These are phyloP conservation scores for Vitis riparia DNA, from an alignment of 164 flowering plant genomes.

Conservation along the genomic window DNA sequence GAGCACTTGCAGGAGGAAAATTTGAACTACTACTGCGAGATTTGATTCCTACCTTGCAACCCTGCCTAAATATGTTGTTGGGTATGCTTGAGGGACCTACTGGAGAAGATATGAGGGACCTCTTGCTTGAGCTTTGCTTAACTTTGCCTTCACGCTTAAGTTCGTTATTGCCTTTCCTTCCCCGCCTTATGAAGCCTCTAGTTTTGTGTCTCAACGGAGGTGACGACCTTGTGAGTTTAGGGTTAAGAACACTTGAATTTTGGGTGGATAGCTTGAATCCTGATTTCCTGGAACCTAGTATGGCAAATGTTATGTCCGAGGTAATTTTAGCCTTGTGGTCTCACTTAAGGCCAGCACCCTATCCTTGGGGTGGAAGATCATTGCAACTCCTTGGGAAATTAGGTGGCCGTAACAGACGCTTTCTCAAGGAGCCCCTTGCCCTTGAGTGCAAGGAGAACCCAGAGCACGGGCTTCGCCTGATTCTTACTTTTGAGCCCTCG, in stretches of 20 bases:
- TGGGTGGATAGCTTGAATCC: conserved; percentile 99
- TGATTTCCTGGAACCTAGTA: conserved; percentile 96
- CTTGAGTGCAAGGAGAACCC: conserved; percentile 99
- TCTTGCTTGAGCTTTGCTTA: conserved; percentile 87
- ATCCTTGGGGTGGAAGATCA: conserved; percentile 93
- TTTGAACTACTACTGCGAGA: conserved; percentile 88
- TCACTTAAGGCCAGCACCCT: conserved; percentile 88
- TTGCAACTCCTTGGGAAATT: conserved; percentile 94
- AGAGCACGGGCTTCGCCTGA: conserved; percentile 98
- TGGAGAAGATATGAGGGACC: conserved; percentile 92
- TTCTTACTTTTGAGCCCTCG: conserved; percentile 96
- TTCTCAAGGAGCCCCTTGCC: conserved; percentile 93
- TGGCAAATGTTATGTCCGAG: conserved; percentile 96
- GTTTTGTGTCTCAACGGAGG: conserved; percentile 88
- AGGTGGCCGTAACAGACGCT: conserved; percentile 97
- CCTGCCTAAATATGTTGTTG: conserved; percentile 89
- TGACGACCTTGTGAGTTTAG: conserved; percentile 85
- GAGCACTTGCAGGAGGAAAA: conserved; percentile 89
- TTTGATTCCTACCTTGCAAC: conserved; percentile 70
- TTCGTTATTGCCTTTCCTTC: conserved; percentile 84
- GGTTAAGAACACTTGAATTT: conserved; percentile 90
- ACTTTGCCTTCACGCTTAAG: conserved; percentile 96
- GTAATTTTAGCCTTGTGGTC: conserved; percentile 97
- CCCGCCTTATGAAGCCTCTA: conserved; percentile 96
- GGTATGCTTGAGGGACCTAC: conserved; percentile 97